phyloP scores from a whole-genome alignment of 2,329 filamentous ascomycete species.

The Venturia pyrina region DNA sequence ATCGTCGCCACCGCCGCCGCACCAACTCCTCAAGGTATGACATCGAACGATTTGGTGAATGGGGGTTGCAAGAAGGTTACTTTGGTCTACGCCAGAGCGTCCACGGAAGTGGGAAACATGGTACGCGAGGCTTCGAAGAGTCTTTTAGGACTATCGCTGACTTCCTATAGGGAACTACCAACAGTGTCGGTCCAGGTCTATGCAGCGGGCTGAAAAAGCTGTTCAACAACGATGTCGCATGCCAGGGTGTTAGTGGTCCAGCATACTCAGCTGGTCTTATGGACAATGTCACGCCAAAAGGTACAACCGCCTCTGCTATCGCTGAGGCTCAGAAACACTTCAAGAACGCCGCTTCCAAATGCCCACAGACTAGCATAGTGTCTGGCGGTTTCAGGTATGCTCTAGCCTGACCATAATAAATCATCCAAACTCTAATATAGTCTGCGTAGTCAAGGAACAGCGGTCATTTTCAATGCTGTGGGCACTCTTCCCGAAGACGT shows the following conservation, averaged over 20 bases:
- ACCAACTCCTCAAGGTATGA: conserved; percentile 12
- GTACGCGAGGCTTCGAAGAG: conserved; percentile 16
- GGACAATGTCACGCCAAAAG: conserved; percentile 1
- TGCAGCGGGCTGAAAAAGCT: conserved; percentile 2
- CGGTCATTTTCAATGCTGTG: conserved; percentile 33
- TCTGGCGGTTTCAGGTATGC: conserved; percentile 1
- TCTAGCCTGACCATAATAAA: neutral
- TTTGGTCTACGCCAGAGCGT: conserved; percentile 33
- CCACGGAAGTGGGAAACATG: conserved; percentile 31
- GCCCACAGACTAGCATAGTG: conserved; percentile 2
- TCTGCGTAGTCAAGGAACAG: conserved; percentile 32
- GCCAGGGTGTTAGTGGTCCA: conserved; percentile 3
- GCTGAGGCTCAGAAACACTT: neutral
- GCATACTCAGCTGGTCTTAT: conserved; percentile 4
- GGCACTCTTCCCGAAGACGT: conserved; percentile 23
- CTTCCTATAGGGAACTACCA: neutral
- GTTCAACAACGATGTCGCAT: conserved; percentile 8
- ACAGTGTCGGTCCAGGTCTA: conserved; percentile 9
- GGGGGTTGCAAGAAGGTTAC: conserved; percentile 28
- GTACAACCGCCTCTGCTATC: neutral
- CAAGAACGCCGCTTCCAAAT: conserved; percentile 3
- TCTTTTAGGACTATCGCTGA: neutral
- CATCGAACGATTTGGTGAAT: conserved; percentile 27
- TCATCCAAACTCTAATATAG: neutral
- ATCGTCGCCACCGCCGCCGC: neutral